phyloP scores from a whole-genome alignment of 2,329 filamentous ascomycete genomes.

The Canariomyces notabilis region DNA sequence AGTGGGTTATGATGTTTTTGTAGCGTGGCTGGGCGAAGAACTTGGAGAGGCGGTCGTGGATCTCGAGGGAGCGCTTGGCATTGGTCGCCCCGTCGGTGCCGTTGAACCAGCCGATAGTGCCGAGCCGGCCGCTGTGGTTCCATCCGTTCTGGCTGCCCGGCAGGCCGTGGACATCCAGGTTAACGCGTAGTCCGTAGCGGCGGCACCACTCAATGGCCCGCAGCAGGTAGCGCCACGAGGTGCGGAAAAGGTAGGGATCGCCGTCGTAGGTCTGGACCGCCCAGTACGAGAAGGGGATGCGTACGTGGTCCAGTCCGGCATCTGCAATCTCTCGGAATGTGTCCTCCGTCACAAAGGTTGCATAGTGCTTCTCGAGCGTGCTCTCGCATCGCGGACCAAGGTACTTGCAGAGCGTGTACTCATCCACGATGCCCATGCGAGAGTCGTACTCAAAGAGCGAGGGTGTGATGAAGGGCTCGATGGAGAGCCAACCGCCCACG shows the following conservation, averaged over 20 bases:
- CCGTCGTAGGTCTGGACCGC: conserved; percentile 76
- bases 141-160: conserved; percentile 95
- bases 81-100: conserved; percentile 79
- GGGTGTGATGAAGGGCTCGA: conserved; percentile 94
- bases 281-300: conserved; percentile 95
- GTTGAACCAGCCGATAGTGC: conserved; percentile 80
- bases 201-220: conserved; percentile 90
- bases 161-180: conserved; percentile 86
- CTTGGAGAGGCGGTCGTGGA: conserved; percentile 78
- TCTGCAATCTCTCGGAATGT: conserved; percentile 79
- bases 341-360: conserved; percentile 76
- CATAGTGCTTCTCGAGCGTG: conserved; percentile 85
- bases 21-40: conserved; percentile 95
- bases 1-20: conserved; percentile 85
- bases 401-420: conserved; percentile 71
- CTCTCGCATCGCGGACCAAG: conserved; percentile 63
- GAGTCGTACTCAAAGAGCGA: conserved; percentile 74
- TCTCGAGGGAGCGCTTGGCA: conserved; percentile 73
- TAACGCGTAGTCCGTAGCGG: conserved; percentile 85
- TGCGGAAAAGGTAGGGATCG: conserved; percentile 82
- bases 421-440: conserved; percentile 68
- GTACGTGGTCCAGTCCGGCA: conserved; percentile 92
- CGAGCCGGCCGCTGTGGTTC: conserved; percentile 89
- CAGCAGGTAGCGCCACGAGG: conserved; percentile 89
- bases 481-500: conserved; percentile 84